Base-by-base conservation (phyloP, 1,139 yeast species). In the Scheffersomyces lignicola region DNA sequence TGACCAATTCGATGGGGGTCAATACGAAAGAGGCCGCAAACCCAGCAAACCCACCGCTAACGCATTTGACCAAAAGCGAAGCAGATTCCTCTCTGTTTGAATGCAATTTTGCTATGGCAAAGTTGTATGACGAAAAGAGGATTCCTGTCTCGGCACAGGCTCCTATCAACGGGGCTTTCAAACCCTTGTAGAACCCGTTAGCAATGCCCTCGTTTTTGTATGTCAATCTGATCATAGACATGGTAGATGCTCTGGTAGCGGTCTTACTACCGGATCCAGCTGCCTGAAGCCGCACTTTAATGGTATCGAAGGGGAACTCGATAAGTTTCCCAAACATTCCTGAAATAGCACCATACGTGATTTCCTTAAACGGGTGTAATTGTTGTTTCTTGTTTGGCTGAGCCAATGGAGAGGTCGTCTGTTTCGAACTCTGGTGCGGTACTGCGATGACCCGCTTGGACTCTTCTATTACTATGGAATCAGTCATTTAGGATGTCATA, bases 251-350 rank as follows among this genome's bases (percentile, higher is more conserved):
- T n/a, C 43, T 29, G 62, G n/a, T n/a, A n/a, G n/a, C n/a, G n/a
- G n/a, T n/a, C n/a, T n/a, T n/a, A n/a, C n/a, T n/a, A n/a, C n/a
- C n/a, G 6, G 29, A 5, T 10, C 5, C 10, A 8, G 60, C 40
- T 1, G 95, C 78, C 58, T 90, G 97, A 22, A 90, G 68, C 37
- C 97, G 68, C 3, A 90, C 97, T 57, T 90, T 90, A 34, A 89
- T 75, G 1, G 97, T 90, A 53, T 90, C 97, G 48, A 90, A 87
- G 1, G 97, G 97, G 50, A 81, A 89, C 58, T 90, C 97, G 5
- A 90, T 76, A 22, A 85, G 53, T 54, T 90, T 90, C 3, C 96
- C 97, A 7, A 79, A 62, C 43, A 87, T 83, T 7, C 97, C 97
- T 1, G 97, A 65, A 3, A 69, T 51, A 3, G 81, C 79, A 8